A percentile compares a stretch with the other conserved stretches of the same genome.
Conservation (phyloP, 2,329 filamentous ascomycete species). For the Phialemonium atrogriseum region DNA sequence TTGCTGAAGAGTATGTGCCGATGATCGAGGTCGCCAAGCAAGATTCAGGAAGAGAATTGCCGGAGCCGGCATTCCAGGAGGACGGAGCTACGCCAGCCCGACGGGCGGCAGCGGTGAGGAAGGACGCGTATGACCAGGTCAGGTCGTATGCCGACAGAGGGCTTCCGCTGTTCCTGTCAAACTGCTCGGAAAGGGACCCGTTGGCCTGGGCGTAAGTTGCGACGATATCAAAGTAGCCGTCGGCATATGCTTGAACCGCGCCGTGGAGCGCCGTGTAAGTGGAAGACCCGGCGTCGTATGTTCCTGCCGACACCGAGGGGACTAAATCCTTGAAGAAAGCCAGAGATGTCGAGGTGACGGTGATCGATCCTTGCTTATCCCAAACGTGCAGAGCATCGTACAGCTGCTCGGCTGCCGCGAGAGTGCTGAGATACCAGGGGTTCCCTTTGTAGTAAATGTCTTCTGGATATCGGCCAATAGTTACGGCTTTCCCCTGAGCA, state of each 20-base stretch:
- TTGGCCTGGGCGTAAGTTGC: conserved; percentile 52
- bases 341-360: conserved; percentile 55
- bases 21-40: conserved; percentile 38
- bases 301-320: conserved; percentile 50
- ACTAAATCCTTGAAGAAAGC: conserved; percentile 64
- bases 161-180: conserved; percentile 39
- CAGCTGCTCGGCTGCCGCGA: conserved; percentile 72
- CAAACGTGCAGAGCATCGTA: conserved; percentile 70
- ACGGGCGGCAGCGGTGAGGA: conserved; percentile 54
- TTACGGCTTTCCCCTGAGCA: conserved; percentile 47
- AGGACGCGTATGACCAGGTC: conserved; percentile 67
- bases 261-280: conserved; percentile 47
- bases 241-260: conserved; percentile 50
- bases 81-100: conserved; percentile 46
- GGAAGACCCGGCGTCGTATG: conserved; percentile 40
- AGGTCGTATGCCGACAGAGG: conserved; percentile 58
- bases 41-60: conserved; percentile 36
- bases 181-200: conserved; percentile 64
- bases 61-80: conserved; percentile 43
- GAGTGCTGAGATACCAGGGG: conserved; percentile 71
- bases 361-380: conserved; percentile 54
- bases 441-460: conserved; percentile 72
- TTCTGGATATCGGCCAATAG: conserved; percentile 61
- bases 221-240: conserved; percentile 54
- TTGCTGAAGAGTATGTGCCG: conserved; percentile 43